Conservation (phyloP, 176 grass and related monocot species). For the Oryza brachyantha region DNA sequence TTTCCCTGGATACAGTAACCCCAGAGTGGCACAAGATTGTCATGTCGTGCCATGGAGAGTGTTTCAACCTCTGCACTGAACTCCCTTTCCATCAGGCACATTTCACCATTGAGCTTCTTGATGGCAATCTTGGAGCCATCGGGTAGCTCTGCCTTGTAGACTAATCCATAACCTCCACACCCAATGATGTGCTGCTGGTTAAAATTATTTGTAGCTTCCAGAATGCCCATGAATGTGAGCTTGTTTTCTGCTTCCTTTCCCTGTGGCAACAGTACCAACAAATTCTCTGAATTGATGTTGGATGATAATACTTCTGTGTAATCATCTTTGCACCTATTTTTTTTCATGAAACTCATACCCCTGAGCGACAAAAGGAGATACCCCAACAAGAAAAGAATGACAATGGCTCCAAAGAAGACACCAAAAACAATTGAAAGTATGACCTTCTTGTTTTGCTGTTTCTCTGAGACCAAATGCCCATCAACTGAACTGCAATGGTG, state of each 20-base stretch:
- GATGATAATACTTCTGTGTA: background rate
- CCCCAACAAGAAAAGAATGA: background rate
- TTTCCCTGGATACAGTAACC: conserved; percentile 55
- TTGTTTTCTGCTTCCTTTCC: conserved; percentile 16
- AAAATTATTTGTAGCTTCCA: conserved; percentile 72
- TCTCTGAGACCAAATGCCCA: background rate
- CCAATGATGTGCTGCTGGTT: conserved; percentile 57
- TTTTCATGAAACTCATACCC: background rate
- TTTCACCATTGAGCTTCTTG: conserved; percentile 61
- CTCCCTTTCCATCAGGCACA: conserved; percentile 56
- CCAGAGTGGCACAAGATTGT: conserved; percentile 57
- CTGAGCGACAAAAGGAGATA: background rate
- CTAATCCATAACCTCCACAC: conserved; percentile 65
- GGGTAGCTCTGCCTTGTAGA: conserved; percentile 55
- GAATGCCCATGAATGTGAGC: conserved; percentile 46
- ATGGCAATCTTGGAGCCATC: conserved; percentile 53
- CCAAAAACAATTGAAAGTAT: conserved; percentile 4
- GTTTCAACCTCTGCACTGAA: conserved; percentile 69
- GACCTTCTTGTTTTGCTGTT: conserved; percentile 2
- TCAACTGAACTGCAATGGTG: background rate
- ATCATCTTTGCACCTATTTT: background rate
- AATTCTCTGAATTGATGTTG: background rate
- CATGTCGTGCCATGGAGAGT: conserved; percentile 55
- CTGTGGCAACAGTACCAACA: background rate
- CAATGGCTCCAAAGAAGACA: conserved; percentile 16